phyloP scores from a whole-genome alignment of 2,329 filamentous ascomycete species.

The Epichloe baconii region DNA sequence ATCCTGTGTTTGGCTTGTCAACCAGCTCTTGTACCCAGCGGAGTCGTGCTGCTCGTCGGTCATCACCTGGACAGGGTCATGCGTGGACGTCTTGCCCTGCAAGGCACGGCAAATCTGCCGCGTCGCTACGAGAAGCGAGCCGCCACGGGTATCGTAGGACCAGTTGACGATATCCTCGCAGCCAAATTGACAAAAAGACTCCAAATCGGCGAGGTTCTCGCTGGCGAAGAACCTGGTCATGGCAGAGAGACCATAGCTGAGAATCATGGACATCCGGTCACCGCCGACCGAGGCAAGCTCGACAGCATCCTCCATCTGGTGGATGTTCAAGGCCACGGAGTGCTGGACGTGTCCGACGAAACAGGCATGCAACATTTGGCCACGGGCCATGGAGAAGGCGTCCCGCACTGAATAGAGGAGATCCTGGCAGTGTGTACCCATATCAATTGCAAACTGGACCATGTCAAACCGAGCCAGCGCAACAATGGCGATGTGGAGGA shows the following conservation, averaged over 20 bases:
- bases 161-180: constrained; percentile 63
- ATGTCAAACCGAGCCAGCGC: constrained; percentile 58
- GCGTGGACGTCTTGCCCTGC: constrained; percentile 55
- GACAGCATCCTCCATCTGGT: constrained; percentile 50
- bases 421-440: constrained; percentile 49
- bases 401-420: constrained; percentile 52
- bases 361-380: constrained; percentile 54
- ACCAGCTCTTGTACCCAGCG: constrained; percentile 45
- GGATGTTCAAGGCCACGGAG: constrained; percentile 44
- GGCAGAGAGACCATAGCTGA: constrained; percentile 56
- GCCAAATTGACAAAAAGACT: constrained; percentile 57
- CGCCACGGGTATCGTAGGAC: constrained; percentile 58
- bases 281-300: constrained; percentile 54
- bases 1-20: constrained; percentile 36
- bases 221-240: constrained; percentile 57
- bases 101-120: constrained; percentile 56
- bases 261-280: constrained; percentile 57
- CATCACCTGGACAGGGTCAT: constrained; percentile 43
- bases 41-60: constrained; percentile 55
- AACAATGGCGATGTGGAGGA: constrained; percentile 55
- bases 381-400: constrained; percentile 52
- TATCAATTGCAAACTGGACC: constrained; percentile 51
- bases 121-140: constrained; percentile 52
- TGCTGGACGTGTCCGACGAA: constrained; percentile 59
- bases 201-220: constrained; percentile 55